Evolutionary conservation across 306 rosid genomes (phyloP).

Genomic region (Rubus idaeus): DNA sequence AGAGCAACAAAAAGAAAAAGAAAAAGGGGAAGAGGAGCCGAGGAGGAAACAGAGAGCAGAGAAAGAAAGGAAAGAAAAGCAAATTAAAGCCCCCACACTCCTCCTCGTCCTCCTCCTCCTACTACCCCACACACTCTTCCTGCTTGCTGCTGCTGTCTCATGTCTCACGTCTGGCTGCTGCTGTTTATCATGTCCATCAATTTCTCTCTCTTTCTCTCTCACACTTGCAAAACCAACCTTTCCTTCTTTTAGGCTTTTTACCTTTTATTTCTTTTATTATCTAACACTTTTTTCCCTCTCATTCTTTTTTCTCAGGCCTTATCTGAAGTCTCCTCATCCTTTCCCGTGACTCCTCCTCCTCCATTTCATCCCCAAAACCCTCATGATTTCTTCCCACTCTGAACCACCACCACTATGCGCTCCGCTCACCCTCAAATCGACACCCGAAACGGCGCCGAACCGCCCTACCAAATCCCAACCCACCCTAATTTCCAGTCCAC

Average conservation of each 20-base stretch:
- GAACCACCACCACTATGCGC: slow-evolving; percentile 44
- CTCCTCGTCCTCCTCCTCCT: too few relatives aligned
- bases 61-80: neutral
- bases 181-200: slow-evolving; percentile 1
- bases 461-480: neutral
- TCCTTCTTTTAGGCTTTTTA: slow-evolving; percentile 1
- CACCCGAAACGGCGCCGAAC: slow-evolving; percentile 42
- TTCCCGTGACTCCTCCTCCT: slow-evolving; percentile 37
- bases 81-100: slow-evolving; percentile 10
- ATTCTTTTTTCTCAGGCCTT: slow-evolving; percentile 11
- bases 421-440: slow-evolving; percentile 34
- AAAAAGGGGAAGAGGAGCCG: neutral
- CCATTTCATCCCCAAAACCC: neutral
- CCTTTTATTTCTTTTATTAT: neutral
- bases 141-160: neutral
- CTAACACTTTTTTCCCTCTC: slow-evolving; percentile 32
- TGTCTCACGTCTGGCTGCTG: neutral
- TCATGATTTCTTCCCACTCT: slow-evolving; percentile 22
- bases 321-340: slow-evolving; percentile 29
- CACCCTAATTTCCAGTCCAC: slow-evolving; percentile 73
- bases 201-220: slow-evolving; percentile 18
- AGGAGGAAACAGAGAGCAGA: neutral
- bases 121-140: slow-evolving; percentile 9
- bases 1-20: too few relatives aligned
- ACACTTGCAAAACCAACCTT: neutral